Base-by-base conservation (phyloP, 148 eudicot genomes). In the Vaccinium vitisidaea region DNA sequence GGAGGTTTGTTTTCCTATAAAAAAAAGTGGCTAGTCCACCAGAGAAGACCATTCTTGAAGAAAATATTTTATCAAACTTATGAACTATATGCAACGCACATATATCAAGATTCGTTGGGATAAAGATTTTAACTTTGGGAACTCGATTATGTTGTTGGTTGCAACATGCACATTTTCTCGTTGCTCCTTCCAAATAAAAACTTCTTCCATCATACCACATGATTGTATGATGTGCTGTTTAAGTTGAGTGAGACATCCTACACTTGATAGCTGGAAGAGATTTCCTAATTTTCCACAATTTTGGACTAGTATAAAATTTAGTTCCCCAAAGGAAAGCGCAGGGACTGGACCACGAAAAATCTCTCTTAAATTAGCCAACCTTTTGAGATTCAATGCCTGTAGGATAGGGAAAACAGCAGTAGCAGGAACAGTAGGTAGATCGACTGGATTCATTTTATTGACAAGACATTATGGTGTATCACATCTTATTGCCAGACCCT, bases 171-270 rank as follows among this genome's bases (percentile, higher is more conserved):
- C 14, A 7, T 69, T 76, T 9, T 67, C 76, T 82, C 32, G 23
- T 43, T 43, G 46, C 46, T 43, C 46, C 5, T 43, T 43, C 46
- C 46, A 43, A 43, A 43, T 43, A 43, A 43, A 43, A 43, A 43
- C 46, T 67, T 81, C 23, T 59, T 85, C 48, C 74, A 85, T 19
- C 71, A 74, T 75, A 1, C 50, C 65, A 85, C 87, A 85, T 2
- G 27, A 15, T 10, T 1, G 1, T 23, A 85, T 32, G 18, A 14
- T 15, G 8, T 67, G 56, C 3, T 0, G 5, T 49, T 82, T 4
- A 27, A 86, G 85, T 63, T 86, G 83, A 65, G 16, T 25, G 10
- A 23, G 67, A 36, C 56, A 43, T 32, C 46, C 70, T 5, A 50
- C 77, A 0, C 39, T 13, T 48, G 70, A 46, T 73, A 23, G 36